phyloP scores from a whole-genome alignment of 78 protist genomes.

The Guillardia theta region DNA sequence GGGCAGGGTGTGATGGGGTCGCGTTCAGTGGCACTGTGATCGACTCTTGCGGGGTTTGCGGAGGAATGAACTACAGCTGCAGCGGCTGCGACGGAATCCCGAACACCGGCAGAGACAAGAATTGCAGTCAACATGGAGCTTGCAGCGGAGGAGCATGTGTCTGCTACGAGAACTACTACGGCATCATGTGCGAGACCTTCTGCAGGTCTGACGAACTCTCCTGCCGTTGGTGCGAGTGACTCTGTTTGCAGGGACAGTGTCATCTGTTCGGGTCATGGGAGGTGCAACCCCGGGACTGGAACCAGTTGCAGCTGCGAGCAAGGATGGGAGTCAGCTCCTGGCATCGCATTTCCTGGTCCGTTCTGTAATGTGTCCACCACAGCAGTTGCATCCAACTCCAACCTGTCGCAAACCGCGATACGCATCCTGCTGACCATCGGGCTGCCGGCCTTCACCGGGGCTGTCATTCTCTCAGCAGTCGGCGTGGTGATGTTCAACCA shows the following conservation, averaged over 20 bases:
- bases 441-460: background rate
- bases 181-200: background rate
- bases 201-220: too few relatives aligned
- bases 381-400: background rate
- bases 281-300: background rate
- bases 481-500: background rate
- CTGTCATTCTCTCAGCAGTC: background rate
- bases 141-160: background rate
- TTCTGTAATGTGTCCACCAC: too few relatives aligned
- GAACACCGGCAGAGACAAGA: background rate
- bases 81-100: slow-evolving; percentile 28
- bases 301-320: background rate
- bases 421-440: background rate
- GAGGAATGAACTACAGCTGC: background rate
- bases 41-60: background rate
- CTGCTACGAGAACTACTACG: background rate
- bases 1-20: background rate
- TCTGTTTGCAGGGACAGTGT: too few relatives aligned
- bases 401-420: background rate
- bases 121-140: background rate
- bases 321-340: background rate
- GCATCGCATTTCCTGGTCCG: background rate
- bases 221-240: too few relatives aligned
- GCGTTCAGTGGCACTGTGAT: background rate
- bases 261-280: background rate